Base-by-base conservation (phyloP, 1,139 yeast genomes). In the Schwanniomyces etchellsii region DNA sequence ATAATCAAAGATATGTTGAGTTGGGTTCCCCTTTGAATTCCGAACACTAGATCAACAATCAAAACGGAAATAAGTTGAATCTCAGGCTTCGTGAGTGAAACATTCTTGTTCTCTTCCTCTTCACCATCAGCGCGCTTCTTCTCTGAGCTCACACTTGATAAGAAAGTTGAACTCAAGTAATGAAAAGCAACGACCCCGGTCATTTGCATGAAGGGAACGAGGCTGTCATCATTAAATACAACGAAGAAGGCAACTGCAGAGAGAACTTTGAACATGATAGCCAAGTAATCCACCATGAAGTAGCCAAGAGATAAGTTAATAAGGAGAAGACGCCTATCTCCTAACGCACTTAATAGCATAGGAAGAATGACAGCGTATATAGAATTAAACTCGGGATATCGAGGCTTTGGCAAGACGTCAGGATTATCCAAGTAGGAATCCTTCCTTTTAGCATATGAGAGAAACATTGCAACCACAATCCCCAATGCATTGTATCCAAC, bases 341-440 rank as follows among this genome's bases (percentile, higher is more conserved):
- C 45, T 18, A 55, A 35, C 17, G 55, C 35, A 30, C 43, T 41
- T 14, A 57, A 40, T 12, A 49, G 43, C 27, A 54, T 43, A 1
- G 72, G 70, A 5, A 67, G 38, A 18, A 62, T 36, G 5, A 60
- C 39, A 16, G 66, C 48, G 42, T 63, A 62, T 10, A 66, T 29
- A 34, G 56, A 47, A 39, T 65, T 60, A 42, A 66, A 67, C 30
- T 62, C 68, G 5, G 72, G 72, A 25, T 56, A 42, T 11, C 32
- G 30, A 2, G 64, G 63, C 33, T 40, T 40, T 12, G 29, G 28
- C 23, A 15, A 35, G 14, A 16, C 23, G 22, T 29, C 42, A 3
- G 44, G 47, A 11, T 42, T 38, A 16, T 26, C 36, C 23, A 16
- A 33, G 39, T 37, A 47, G 38, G 36, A 51, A 32, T 32, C 47